phyloP scores from a whole-genome alignment of 495 filamentous ascomycete genomes.

The Aspergillus wentii region DNA sequence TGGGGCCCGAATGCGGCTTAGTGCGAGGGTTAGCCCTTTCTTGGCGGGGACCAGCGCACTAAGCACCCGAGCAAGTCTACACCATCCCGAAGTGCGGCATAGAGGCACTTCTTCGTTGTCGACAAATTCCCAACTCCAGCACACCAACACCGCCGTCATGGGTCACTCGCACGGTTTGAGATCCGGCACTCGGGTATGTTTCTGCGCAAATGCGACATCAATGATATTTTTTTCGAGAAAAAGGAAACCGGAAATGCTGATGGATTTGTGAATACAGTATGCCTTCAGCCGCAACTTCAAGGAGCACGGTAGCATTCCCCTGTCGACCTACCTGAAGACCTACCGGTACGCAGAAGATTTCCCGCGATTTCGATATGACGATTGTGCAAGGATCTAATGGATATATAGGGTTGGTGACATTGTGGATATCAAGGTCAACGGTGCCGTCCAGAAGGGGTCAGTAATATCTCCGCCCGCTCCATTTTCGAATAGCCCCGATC shows the following conservation, averaged over 20 bases:
- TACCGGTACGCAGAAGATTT: constrained; percentile 62
- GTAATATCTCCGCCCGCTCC: constrained; percentile 31
- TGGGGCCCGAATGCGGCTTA: constrained; percentile 17
- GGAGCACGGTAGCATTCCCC: constrained; percentile 82
- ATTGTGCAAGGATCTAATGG: constrained; percentile 18
- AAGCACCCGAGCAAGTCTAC: constrained; percentile 19
- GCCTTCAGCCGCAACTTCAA: constrained; percentile 92
- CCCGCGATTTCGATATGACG: constrained; percentile 12
- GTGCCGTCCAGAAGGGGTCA: constrained; percentile 97
- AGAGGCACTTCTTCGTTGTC: constrained; percentile 29
- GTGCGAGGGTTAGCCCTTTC: constrained; percentile 13
- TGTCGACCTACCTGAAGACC: constrained; percentile 86
- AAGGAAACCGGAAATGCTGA: constrained; percentile 34
- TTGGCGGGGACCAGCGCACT: constrained; percentile 22
- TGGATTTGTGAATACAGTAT: constrained; percentile 50
- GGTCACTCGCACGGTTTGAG: constrained; percentile 95
- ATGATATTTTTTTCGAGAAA: constrained; percentile 5
- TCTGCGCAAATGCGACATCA: background rate
- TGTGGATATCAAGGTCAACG: constrained; percentile 94
- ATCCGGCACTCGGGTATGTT: constrained; percentile 80
- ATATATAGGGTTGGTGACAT: constrained; percentile 85
- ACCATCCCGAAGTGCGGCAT: constrained; percentile 20
- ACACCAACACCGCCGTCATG: constrained; percentile 61
- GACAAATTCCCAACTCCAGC: constrained; percentile 40
- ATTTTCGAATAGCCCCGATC: too few species aligned